A percentile compares a stretch with the other conserved stretches of the same genome.
Conservation (phyloP, 371 early-diverging fungal species). For the Mucor saturninus region DNA sequence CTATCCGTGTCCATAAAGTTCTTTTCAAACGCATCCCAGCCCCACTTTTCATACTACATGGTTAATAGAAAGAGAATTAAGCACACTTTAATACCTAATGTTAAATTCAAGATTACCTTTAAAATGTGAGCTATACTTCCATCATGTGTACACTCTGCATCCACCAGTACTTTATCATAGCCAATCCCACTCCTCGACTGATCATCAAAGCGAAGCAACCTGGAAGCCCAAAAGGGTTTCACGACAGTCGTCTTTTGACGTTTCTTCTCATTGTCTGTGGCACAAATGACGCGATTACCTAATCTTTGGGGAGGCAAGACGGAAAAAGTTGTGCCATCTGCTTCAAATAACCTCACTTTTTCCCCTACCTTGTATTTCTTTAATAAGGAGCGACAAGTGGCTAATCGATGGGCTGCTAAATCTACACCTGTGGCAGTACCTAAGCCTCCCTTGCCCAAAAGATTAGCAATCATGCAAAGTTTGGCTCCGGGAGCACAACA, state of each 20-base stretch:
- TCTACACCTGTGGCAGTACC: conserved; percentile 96
- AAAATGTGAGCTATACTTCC: conserved; percentile 89
- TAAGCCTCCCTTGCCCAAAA: conserved; percentile 56
- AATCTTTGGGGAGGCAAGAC: conserved; percentile 69
- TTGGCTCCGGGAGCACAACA: conserved; percentile 89
- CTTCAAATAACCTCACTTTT: conserved; percentile 65
- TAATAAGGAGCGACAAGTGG: conserved; percentile 70
- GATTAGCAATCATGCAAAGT: conserved; percentile 78
- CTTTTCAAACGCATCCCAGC: conserved; percentile 72
- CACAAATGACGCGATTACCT: conserved; percentile 23
- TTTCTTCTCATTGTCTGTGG: not conserved
- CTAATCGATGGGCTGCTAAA: conserved; percentile 72
- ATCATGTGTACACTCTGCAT: conserved; percentile 98
- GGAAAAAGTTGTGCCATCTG: conserved; percentile 85
- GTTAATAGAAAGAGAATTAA: not conserved
- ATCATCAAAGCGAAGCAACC: conserved; percentile 65
- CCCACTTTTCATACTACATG: conserved; percentile 67
- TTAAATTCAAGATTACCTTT: conserved; percentile 49
- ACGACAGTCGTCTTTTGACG: conserved; percentile 10
- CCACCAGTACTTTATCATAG: conserved; percentile 92
- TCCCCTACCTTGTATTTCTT: conserved; percentile 69
- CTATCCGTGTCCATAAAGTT: conserved; percentile 71
- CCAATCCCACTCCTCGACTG: conserved; percentile 44
- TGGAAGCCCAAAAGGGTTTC: conserved; percentile 83
- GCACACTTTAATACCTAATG: not conserved